Base-by-base conservation (phyloP, 2,329 filamentous ascomycete genomes). In the Xylariaceae sp. region DNA sequence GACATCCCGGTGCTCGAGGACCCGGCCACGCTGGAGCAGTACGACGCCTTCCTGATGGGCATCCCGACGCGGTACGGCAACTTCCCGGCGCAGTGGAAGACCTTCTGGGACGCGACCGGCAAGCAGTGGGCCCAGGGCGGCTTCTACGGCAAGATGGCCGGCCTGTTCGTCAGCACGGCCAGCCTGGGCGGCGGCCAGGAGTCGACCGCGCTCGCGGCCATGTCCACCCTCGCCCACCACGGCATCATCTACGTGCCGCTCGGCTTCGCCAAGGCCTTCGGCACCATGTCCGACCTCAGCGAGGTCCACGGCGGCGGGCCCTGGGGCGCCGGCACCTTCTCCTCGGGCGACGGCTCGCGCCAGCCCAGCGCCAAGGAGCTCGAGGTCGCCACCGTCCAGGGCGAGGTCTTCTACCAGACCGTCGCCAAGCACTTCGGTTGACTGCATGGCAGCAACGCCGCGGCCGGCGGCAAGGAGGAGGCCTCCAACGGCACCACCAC, bases 21-120 rank as follows among this genome's bases (percentile, higher is more conserved):
- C 54, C 70, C 77, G 5, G 33, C 55, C 10, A 67, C 60, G 19
- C 79, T 95, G 27, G 75, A 80, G 55, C 44, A 68, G 33, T 96
- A 93, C 67, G 89, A 96, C 55, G 92, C 70, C 47, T 80, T 95
- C 69, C 80, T 98, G 45, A 75, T 96, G 52, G 92, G 92, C 47
- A 92, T 96, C 60, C 92, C 92, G 39, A 98, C 92, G 32, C 78
- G 92, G 48, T 98, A 86, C 68, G 92, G 92, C 52, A 96, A 93
- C 77, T 94, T 94, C 74, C 89, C 90, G 31, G 85, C 82, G 13
- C 92, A 98, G 68, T 95, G 84, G 84, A 95, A 92, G 72, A 56
- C 77, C 26, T 90, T 88, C 72, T 93, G 88, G 84, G 92, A 98
- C 70, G 75, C 76, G 64, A 89, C 87, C 16, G 90, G 90, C 55